These are phyloP conservation scores for Colletotrichum costaricense DNA, from an alignment of 2,329 filamentous ascomycete genomes.

Conservation along the genomic window DNA sequence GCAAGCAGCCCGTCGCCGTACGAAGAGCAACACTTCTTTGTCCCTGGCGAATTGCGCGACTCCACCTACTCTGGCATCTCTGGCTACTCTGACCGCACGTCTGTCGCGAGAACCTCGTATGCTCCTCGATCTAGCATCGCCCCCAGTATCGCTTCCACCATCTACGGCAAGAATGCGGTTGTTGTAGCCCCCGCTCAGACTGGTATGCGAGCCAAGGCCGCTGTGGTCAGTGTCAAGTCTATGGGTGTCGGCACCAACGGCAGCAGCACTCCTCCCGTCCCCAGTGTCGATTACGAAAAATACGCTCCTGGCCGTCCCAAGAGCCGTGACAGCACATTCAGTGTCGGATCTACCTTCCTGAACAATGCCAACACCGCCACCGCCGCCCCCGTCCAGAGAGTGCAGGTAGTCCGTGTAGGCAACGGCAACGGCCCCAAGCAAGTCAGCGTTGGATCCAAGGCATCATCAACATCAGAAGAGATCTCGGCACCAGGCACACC, in stretches of 20 bases:
- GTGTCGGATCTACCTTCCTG: constrained; percentile 75
- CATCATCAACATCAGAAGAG: constrained; percentile 35
- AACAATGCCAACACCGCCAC: constrained; percentile 71
- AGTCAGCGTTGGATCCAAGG: constrained; percentile 51
- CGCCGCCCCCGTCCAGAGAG: constrained; percentile 63
- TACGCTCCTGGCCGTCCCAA: constrained; percentile 62
- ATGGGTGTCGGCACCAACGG: constrained; percentile 64
- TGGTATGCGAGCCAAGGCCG: constrained; percentile 87
- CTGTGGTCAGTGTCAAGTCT: constrained; percentile 92
- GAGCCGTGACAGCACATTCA: constrained; percentile 70
- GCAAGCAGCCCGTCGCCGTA: constrained; percentile 66
- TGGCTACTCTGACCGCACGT: constrained; percentile 69
- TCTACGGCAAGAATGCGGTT: constrained; percentile 91
- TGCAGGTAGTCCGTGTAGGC: constrained; percentile 70
- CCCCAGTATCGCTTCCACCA: constrained; percentile 88
- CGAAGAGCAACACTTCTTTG: constrained; percentile 91
- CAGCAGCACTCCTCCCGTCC: constrained; percentile 76
- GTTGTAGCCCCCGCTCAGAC: constrained; percentile 87
- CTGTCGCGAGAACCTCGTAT: constrained; percentile 68
- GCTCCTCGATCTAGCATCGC: constrained; percentile 80
- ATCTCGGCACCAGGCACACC: constrained; percentile 26
- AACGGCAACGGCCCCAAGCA: constrained; percentile 57
- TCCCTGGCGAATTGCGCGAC: constrained; percentile 89
- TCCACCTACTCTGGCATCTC: constrained; percentile 89
- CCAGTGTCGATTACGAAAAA: constrained; percentile 74